Base-by-base conservation (phyloP, 495 filamentous ascomycete species). In the Aspergillus homomorphus region DNA sequence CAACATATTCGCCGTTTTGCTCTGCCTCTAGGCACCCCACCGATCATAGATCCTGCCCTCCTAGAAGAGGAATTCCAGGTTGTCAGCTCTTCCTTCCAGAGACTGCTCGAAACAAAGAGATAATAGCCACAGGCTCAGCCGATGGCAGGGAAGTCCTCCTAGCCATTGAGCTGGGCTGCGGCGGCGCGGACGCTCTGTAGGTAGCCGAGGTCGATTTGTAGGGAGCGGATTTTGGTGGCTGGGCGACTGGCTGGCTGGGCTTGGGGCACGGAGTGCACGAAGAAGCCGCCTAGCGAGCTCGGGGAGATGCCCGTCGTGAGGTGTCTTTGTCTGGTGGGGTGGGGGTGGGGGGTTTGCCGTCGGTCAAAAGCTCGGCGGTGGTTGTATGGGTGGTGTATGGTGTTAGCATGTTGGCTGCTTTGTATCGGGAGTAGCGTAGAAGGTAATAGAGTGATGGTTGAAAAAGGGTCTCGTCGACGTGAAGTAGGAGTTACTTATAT, bases 1-100 rank as follows among this genome's bases (percentile, higher is more conserved):
- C 26, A 83, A 68, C 43, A 82, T 71, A 62, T 78, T 80, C 19
- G 77, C 80, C 6, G 70, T 76, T 69, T 84, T 84, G n/a, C 75
- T 71, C 60, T 81, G 78, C 24, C 73, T 77, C 65, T 84, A 84
- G 9, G 69, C 65, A 2, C 30, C 16, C 54, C 30, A 60, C 16
- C 15, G 19, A 45, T 81, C 76, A 64, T 85, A 88, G 0, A 53
- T 70, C 41, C 73, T 62, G 2, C 82, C 82, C 19, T 80, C 73
- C 46, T 77, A 59, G 2, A 23, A 45, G 4, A 14, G n/a, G n/a
- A n/a, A n/a, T n/a, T n/a, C n/a, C n/a, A n/a, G n/a, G n/a, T n/a
- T n/a, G n/a, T n/a, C n/a, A n/a, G n/a, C n/a, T n/a, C n/a, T n/a
- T n/a, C n/a, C n/a, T n/a, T n/a, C n/a, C n/a, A n/a, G n/a, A n/a